Conservation (phyloP, 768 basidiomycete species). For the Cystobasidium tubakii region DNA sequence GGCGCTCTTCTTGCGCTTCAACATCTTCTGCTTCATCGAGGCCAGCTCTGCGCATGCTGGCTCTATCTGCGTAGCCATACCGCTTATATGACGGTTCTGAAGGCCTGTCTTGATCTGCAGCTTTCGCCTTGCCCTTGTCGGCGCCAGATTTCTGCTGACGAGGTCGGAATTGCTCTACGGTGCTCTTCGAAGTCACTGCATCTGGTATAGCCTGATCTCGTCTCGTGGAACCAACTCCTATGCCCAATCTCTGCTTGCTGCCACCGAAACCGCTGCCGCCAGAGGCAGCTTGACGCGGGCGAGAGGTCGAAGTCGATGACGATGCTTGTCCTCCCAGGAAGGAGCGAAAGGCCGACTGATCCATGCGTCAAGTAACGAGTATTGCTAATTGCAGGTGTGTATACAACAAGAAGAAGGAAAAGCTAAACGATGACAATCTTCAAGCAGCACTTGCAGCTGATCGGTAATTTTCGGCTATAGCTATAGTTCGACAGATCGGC, state of each 20-base stretch:
- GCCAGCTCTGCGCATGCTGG: conserved; percentile 27
- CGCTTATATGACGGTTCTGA: neutral
- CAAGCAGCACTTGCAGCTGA: no score
- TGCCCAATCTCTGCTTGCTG: neutral
- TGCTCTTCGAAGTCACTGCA: neutral
- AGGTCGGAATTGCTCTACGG: conserved; percentile 25
- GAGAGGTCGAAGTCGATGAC: neutral
- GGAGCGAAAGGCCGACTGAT: conserved; percentile 24
- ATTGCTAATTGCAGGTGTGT: neutral
- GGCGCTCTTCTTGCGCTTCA: conserved; percentile 1
- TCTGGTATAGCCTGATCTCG: neutral
- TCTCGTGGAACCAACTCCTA: neutral
- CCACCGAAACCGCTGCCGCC: neutral
- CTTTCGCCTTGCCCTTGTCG: conserved; percentile 14
- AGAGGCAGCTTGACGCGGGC: neutral
- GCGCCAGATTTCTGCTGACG: neutral
- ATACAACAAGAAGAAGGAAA: neutral
- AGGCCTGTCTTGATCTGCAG: neutral
- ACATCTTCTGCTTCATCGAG: neutral
- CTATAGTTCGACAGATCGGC: no score
- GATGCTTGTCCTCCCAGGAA: neutral
- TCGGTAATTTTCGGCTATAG: no score
- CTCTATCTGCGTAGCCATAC: conserved; percentile 31
- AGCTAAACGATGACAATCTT: neutral
- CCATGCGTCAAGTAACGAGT: neutral